Conservation (phyloP, 148 eudicot genomes). For the Spergularia bocconei region DNA sequence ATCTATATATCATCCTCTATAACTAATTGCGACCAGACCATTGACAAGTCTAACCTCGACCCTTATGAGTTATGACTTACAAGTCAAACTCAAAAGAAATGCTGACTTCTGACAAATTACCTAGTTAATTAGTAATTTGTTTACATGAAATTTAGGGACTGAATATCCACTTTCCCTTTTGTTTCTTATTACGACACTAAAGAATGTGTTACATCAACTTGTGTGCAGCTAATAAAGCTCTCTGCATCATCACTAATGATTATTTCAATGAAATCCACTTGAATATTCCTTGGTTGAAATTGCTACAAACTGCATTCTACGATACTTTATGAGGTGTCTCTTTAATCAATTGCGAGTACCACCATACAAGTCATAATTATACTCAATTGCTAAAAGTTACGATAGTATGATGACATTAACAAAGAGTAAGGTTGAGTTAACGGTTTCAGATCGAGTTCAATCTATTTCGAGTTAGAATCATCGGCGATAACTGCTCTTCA, state of each 20-base stretch:
- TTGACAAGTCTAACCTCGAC: too few relatives aligned
- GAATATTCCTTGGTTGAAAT: conserved; percentile 8
- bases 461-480: too few relatives aligned
- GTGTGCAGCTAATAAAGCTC: conserved; percentile 4
- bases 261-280: not conserved
- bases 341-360: conserved; percentile 18
- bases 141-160: conserved; percentile 26
- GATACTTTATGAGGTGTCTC: conserved; percentile 12
- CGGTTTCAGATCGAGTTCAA: too few relatives aligned
- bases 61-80: too few relatives aligned
- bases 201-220: conserved; percentile 15
- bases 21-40: too few relatives aligned
- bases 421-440: too few relatives aligned
- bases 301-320: conserved; percentile 12
- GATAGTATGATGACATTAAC: not conserved
- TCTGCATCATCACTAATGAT: conserved; percentile 10
- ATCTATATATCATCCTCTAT: too few relatives aligned
- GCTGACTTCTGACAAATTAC: not conserved
- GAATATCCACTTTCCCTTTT: conserved; percentile 7
- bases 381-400: conserved; percentile 6
- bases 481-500: too few relatives aligned
- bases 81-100: not conserved
- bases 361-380: conserved; percentile 18
- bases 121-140: not conserved
- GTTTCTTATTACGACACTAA: not conserved